These are phyloP conservation scores for Neofusicoccum ribis DNA, from an alignment of 2,329 filamentous ascomycete species.

Conservation along the genomic window DNA sequence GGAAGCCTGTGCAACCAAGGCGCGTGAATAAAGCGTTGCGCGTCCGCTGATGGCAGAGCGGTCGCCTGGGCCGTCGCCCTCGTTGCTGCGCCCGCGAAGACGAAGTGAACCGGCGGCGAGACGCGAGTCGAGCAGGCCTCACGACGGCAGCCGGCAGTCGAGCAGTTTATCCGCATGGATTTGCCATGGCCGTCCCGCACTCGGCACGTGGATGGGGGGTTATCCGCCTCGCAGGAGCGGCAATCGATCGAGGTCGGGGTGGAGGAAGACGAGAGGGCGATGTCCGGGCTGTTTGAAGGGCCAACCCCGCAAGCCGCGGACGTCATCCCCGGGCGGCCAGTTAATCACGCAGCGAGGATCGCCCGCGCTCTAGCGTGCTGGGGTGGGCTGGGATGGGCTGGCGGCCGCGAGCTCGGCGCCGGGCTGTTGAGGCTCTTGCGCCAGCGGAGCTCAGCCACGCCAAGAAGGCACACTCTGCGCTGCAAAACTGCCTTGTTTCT, in stretches of 20 bases:
- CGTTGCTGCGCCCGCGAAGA: background rate
- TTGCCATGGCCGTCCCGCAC: background rate
- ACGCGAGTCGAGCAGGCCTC: no score
- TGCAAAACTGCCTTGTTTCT: background rate
- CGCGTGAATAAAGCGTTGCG: background rate
- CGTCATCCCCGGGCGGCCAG: background rate
- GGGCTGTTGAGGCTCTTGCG: background rate
- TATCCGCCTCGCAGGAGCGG: no score
- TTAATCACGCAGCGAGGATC: background rate
- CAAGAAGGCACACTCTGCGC: slow-evolving; percentile 1
- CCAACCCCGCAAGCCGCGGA: background rate
- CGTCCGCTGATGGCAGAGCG: no score
- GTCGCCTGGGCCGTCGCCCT: background rate
- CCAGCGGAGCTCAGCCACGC: background rate
- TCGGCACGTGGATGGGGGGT: background rate
- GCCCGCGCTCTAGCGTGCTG: background rate
- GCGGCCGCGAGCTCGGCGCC: background rate
- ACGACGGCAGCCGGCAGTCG: background rate
- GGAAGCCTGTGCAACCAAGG: background rate
- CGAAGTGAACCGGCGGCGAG: background rate
- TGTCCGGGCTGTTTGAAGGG: background rate
- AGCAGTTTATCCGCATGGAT: background rate
- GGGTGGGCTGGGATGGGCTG: background rate
- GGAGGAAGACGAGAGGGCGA: no score
- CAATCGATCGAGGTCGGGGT: no score